These are phyloP conservation scores for Handroanthus guayacan DNA, from an alignment of 257 asterid species.

Conservation along the genomic window DNA sequence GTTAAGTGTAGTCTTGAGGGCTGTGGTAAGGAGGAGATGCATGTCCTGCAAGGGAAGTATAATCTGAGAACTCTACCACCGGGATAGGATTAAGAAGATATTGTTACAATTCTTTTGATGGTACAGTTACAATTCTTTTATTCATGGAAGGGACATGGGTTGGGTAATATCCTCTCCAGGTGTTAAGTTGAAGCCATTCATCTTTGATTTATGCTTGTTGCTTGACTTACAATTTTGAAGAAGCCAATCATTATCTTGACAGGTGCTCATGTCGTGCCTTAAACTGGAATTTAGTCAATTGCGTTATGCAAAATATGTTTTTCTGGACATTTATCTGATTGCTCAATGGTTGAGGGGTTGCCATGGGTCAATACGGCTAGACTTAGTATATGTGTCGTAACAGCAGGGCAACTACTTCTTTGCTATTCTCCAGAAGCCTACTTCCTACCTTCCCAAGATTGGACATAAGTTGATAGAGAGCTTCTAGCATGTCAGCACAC, in stretches of 20 bases:
- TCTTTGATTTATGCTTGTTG: constrained; percentile 20
- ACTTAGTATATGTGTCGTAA: neutral
- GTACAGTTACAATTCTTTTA: neutral
- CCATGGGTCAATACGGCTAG: neutral
- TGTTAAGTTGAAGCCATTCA: constrained; percentile 6
- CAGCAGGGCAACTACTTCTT: neutral
- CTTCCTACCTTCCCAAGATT: neutral
- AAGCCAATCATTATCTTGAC: neutral
- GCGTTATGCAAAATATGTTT: neutral
- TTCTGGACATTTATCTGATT: constrained; percentile 11
- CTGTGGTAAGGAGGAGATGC: neutral
- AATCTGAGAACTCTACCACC: neutral
- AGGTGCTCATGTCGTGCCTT: neutral
- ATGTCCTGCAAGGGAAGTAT: neutral
- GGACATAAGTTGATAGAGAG: constrained; percentile 22
- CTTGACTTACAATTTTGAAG: neutral
- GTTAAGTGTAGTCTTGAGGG: neutral
- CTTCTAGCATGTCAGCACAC: neutral
- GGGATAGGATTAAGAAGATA: neutral
- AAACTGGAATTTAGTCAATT: constrained; percentile 10
- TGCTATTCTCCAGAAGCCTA: neutral
- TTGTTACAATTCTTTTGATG: neutral
- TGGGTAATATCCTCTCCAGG: neutral
- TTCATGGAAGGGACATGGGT: neutral
- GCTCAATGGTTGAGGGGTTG: constrained; percentile 24